Evolutionary conservation across 768 basidiomycete species (phyloP), one percentile per base, ranked within the genome.

Genomic region (Zangia roseola): DNA sequence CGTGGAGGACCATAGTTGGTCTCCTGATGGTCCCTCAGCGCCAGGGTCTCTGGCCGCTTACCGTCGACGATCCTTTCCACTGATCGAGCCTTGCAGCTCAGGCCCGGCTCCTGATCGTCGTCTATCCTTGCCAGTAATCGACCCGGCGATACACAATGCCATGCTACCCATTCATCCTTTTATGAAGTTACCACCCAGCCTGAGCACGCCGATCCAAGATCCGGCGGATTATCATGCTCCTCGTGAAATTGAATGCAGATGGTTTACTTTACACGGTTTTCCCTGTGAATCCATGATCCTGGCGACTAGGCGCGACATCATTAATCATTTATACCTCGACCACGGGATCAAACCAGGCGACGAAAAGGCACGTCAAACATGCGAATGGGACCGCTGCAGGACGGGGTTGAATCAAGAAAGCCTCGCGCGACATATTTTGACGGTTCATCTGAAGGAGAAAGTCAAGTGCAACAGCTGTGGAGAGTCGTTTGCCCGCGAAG

Each of bases 391-490:
- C 0, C 19, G 21, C 1, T 69, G 65, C 20, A 26, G 0, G 10
- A 55, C 25, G 26, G 13, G 1, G 3, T 49, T 67, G 54, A 68
- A 67, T 3, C 65, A 52, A 23, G 67, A 69, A 39, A 69, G 65
- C 35, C 41, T 67, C 3, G 44, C 43, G 10, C 58, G 67, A 1
- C 65, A 69, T 24, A 55, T 67, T 16, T 33, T 57, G 35, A 45
- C 67, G 10, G 54, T 69, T 0, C 67, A 67, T 31, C 39, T 59
- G 12, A 60, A 50, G 49, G 41, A 57, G 19, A 41, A 24, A 19
- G 51, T 45, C 2, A 26, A 39, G 1, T 69, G 67, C 5, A 0
- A 3, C 2, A 10, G 38, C 9, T 67, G 67, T 17, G 53, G 58
- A 21, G 2, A 40, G 40, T 14, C 0, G 10, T 67, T 69, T 55